Percentiles rank a stretch among this genome's conserved stretches.
These are phyloP conservation scores for Teunomyces kruisii DNA, from an alignment of 805 yeast species.

Conservation along the genomic window DNA sequence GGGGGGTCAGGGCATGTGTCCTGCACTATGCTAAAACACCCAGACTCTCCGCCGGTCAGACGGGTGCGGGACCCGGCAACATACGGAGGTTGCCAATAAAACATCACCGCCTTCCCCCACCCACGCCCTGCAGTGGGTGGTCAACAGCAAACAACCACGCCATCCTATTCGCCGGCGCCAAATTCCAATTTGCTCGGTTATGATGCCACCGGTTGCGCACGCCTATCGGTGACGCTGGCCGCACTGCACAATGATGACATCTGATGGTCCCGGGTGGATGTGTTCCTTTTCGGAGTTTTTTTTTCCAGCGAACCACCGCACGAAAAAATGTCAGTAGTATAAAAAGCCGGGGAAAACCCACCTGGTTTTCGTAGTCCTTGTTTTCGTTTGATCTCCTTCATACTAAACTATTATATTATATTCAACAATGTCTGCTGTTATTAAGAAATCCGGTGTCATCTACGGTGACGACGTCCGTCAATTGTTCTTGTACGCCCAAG, in stretches of 20 bases:
- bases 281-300: slow-evolving; percentile 11
- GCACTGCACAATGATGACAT: slow-evolving; percentile 5
- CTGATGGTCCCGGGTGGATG: slow-evolving; percentile 10
- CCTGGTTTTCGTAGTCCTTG: not conserved
- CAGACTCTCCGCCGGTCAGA: no score
- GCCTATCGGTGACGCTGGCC: not conserved
- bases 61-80: no score
- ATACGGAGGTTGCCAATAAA: no score
- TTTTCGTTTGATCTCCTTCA: not conserved
- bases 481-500: slow-evolving; percentile 90
- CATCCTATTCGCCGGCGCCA: no score
- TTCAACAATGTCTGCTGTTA: slow-evolving; percentile 59
- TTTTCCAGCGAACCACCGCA: slow-evolving; percentile 3
- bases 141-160: no score
- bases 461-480: slow-evolving; percentile 94
- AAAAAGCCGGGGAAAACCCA: slow-evolving; percentile 7
- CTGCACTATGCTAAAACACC: no score
- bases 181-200: not conserved
- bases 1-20: no score
- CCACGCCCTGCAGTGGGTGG: no score
- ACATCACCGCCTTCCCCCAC: no score
- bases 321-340: slow-evolving; percentile 4
- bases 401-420: not conserved
- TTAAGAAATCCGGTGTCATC: slow-evolving; percentile 93
- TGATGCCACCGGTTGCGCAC: slow-evolving; percentile 1